These are phyloP conservation scores for Xylariaceae sp. DNA, from an alignment of 2,329 filamentous ascomycete genomes.

Conservation along the genomic window DNA sequence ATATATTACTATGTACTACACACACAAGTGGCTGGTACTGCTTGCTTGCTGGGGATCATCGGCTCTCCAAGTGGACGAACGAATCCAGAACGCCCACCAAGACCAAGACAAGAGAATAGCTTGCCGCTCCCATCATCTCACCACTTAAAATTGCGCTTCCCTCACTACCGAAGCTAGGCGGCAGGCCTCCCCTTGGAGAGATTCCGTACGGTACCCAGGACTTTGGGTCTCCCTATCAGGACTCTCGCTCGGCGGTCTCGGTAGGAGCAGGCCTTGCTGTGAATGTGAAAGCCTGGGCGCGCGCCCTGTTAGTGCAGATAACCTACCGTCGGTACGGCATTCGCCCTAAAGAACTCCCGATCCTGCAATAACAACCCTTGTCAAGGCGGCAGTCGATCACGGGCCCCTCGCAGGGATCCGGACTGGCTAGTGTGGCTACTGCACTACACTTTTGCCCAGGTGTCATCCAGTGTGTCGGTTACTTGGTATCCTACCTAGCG, in stretches of 20 bases:
- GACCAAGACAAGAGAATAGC: no score
- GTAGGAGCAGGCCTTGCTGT: neutral
- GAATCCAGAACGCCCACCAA: no score
- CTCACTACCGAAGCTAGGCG: no score
- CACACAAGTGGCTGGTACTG: no score
- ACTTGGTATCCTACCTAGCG: slow-evolving; percentile 18
- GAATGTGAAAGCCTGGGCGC: neutral
- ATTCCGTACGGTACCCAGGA: neutral
- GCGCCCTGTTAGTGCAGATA: slow-evolving; percentile 1
- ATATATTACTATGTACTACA: no score
- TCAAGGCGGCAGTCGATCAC: slow-evolving; percentile 28
- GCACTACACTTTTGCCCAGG: slow-evolving; percentile 22
- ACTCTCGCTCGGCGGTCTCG: neutral
- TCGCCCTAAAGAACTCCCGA: slow-evolving; percentile 19
- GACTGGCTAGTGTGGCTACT: neutral
- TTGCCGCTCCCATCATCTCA: no score
- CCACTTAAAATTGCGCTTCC: no score
- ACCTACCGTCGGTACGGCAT: slow-evolving; percentile 9
- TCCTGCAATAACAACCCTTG: slow-evolving; percentile 18
- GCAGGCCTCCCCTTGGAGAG: no score
- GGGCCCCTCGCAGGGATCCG: slow-evolving; percentile 20
- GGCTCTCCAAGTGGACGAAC: no score
- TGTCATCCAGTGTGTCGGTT: slow-evolving; percentile 24
- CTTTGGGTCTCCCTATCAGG: neutral
- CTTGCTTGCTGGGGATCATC: no score